Evolutionary conservation across 2,329 filamentous ascomycete species (phyloP), one percentile per base, ranked within the genome.

Genomic region (Penicillium sp.): DNA sequence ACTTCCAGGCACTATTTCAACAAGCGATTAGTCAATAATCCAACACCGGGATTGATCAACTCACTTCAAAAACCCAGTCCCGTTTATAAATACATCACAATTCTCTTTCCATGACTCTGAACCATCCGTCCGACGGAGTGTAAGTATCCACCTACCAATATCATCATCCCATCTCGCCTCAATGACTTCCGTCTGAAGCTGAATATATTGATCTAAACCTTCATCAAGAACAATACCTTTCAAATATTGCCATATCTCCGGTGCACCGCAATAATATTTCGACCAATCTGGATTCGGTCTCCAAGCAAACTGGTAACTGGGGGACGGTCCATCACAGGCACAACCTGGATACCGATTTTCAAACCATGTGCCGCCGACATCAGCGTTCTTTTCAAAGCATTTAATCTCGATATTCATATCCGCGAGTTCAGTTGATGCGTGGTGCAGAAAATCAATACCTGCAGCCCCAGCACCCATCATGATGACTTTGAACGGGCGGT

Each of bases 281-380:
- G 77, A 76, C 84, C 84, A 87, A 32, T 78, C 75, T 6, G 77
- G 78, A 62, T 86, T 86, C 2, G 79, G 80, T 48, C 79, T 76
- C 78, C 81, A 86, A 2, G 81, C 81, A 61, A 84, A 85, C 61
- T 84, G 83, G 62, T 86, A 86, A 66, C 81, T 84, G 68, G 85
- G 83, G 61, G 76, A 80, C 8, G 80, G 80, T 6, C 37, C 41
- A 27, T 42, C 39, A 12, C 39, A 42, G 26, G 23, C 23, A 42
- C 39, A 42, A 9, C 39, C 39, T 9, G 46, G 46, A 40, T 49
- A 49, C 8, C 46, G 18, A 40, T 49, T 49, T 15, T 43, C 39
- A 44, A 21, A 44, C 46, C 46, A 49, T 8, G 44, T 48, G 15
- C 49, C 49, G 7, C 49, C 49, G 21, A 52, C 27, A 20, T 46